phyloP scores from a whole-genome alignment of 2,329 filamentous ascomycete species.

The Monosporascus sp. region DNA sequence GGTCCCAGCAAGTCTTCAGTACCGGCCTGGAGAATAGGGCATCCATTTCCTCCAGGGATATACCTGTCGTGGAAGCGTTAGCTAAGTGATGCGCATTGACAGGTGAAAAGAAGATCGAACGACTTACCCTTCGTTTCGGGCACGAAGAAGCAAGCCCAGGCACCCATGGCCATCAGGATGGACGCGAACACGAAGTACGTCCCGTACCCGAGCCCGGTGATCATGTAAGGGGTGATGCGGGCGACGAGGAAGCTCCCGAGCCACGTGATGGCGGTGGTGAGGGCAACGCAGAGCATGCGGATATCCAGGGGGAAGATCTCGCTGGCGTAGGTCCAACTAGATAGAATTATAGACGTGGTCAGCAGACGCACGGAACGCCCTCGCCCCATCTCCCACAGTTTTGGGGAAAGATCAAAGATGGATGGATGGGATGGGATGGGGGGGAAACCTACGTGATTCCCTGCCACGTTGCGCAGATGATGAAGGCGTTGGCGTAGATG shows the following conservation, averaged over 20 bases:
- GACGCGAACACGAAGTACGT: conserved; percentile 42
- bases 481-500: conserved; percentile 34
- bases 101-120: not conserved
- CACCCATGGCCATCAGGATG: conserved; percentile 31
- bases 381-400: no score
- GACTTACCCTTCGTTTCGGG: conserved; percentile 39
- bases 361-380: no score
- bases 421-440: no score
- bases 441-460: conserved; percentile 26
- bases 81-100: not conserved
- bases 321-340: conserved; percentile 23
- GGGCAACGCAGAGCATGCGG: conserved; percentile 18
- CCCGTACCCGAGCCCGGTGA: conserved; percentile 29
- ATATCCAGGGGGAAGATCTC: conserved; percentile 21
- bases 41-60: conserved; percentile 36
- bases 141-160: conserved; percentile 38
- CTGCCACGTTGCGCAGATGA: conserved; percentile 37
- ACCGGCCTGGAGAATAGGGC: conserved; percentile 3
- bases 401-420: no score
- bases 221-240: conserved; percentile 22
- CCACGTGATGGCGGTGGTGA: conserved; percentile 19
- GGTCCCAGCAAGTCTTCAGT: conserved; percentile 1
- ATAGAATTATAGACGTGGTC: no score
- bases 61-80: not conserved
- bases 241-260: conserved; percentile 18